Conservation (phyloP, 106 monocot species). For the Triglochin maritima region DNA sequence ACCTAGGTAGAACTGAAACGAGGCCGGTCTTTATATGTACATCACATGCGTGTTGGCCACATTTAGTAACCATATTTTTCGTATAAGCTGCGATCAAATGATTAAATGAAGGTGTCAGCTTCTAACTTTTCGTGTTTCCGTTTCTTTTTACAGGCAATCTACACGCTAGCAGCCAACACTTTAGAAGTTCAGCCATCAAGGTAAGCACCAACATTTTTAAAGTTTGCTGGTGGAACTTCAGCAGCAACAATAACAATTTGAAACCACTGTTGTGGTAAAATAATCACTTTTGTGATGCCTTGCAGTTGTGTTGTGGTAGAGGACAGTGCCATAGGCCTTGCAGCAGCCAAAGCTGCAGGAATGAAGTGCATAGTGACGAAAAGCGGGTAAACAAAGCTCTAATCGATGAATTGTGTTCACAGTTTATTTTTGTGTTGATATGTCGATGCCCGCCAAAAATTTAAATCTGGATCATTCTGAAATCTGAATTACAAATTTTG, state of each 20-base stretch:
- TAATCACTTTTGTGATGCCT: constrained; percentile 1
- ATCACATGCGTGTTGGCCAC: too few species aligned
- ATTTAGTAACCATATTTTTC: too few species aligned
- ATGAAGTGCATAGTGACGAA: constrained; percentile 98
- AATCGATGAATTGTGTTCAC: background rate
- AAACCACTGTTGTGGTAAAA: background rate
- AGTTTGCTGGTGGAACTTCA: background rate
- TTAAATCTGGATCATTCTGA: too few species aligned
- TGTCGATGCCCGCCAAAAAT: too few species aligned
- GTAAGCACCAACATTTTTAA: constrained; percentile 14
- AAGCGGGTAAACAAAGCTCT: constrained; percentile 47
- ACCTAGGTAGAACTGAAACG: too few species aligned
- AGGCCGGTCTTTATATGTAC: too few species aligned
- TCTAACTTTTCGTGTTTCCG: background rate
- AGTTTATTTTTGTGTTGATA: too few species aligned
- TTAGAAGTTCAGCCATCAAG: constrained; percentile 82
- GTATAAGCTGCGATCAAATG: too few species aligned
- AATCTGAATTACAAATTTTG: background rate
- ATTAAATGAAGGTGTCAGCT: too few species aligned
- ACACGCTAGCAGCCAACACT: constrained; percentile 67
- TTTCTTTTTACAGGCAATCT: constrained; percentile 73
- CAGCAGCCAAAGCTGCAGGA: constrained; percentile 94
- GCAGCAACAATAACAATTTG: background rate
- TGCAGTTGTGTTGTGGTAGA: constrained; percentile 93
- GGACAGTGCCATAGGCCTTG: constrained; percentile 90